Evolutionary conservation across 2,329 filamentous ascomycete genomes (phyloP).

Genomic region (Uncinocarpus reesii): DNA sequence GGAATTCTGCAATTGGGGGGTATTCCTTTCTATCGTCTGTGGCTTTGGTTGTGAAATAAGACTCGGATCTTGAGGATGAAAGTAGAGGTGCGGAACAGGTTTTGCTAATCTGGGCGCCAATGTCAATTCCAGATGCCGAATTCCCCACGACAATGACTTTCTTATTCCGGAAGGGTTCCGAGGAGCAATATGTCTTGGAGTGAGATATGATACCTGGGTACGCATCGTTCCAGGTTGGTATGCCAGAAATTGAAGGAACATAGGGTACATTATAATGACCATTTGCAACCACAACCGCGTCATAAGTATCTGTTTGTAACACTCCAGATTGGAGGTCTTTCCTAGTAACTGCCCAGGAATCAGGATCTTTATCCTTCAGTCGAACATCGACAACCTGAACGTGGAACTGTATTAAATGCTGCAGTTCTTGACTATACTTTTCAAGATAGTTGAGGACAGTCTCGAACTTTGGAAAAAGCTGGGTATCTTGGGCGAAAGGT

Average conservation of each 20-base stretch:
- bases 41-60: slow-evolving; percentile 31
- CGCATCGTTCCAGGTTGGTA: slow-evolving; percentile 48
- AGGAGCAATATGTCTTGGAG: slow-evolving; percentile 67
- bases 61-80: slow-evolving; percentile 49
- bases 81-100: slow-evolving; percentile 53
- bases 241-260: slow-evolving; percentile 53
- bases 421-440: slow-evolving; percentile 58
- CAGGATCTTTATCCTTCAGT: slow-evolving; percentile 27
- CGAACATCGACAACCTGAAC: slow-evolving; percentile 57
- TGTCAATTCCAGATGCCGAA: slow-evolving; percentile 73
- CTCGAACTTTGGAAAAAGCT: slow-evolving; percentile 64
- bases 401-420: slow-evolving; percentile 57
- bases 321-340: slow-evolving; percentile 41
- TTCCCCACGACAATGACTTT: slow-evolving; percentile 80
- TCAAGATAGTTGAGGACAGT: slow-evolving; percentile 65
- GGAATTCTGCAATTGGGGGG: slow-evolving; percentile 45
- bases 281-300: slow-evolving; percentile 64
- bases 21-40: slow-evolving; percentile 47
- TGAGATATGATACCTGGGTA: slow-evolving; percentile 57
- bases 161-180: slow-evolving; percentile 52
- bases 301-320: slow-evolving; percentile 46
- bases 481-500: slow-evolving; percentile 51
- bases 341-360: slow-evolving; percentile 52
- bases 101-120: slow-evolving; percentile 61
- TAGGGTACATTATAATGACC: slow-evolving; percentile 64